These are phyloP conservation scores for Rhodomyrtus tomentosa DNA, from an alignment of 345 rosid genomes.

Conservation along the genomic window DNA sequence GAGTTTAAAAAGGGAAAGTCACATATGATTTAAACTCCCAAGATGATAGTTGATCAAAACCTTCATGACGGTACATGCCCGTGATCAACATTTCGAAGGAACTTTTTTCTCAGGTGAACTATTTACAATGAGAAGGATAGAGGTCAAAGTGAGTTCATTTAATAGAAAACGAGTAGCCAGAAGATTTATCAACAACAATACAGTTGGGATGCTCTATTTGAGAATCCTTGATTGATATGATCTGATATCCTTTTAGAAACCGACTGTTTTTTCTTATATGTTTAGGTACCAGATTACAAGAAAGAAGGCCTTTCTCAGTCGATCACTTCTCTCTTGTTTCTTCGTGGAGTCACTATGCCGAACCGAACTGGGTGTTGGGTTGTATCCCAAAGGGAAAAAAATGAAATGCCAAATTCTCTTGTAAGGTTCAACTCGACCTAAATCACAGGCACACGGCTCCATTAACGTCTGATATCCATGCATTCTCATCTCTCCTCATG, in stretches of 20 bases:
- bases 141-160: not conserved
- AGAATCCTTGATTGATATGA: not conserved
- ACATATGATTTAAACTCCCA: not conserved
- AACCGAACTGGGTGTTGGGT: not conserved
- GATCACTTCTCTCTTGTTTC: not conserved
- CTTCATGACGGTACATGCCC: not conserved
- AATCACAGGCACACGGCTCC: not conserved
- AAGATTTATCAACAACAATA: not conserved
- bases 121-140: not conserved
- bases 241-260: not conserved
- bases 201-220: not conserved
- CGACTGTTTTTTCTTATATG: no score
- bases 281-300: not conserved
- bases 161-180: not conserved
- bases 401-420: not conserved
- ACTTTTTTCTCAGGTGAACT: not conserved
- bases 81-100: not conserved
- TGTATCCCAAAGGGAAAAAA: not conserved
- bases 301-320: not conserved
- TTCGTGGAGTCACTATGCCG: not conserved
- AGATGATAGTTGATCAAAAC: not conserved
- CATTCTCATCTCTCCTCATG: not conserved
- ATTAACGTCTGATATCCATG: not conserved
- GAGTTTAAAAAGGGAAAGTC: not conserved
- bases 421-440: not conserved